Evolutionary conservation across 23 red algal genomes (phyloP).

Genomic region (Agarophyton chilense): DNA sequence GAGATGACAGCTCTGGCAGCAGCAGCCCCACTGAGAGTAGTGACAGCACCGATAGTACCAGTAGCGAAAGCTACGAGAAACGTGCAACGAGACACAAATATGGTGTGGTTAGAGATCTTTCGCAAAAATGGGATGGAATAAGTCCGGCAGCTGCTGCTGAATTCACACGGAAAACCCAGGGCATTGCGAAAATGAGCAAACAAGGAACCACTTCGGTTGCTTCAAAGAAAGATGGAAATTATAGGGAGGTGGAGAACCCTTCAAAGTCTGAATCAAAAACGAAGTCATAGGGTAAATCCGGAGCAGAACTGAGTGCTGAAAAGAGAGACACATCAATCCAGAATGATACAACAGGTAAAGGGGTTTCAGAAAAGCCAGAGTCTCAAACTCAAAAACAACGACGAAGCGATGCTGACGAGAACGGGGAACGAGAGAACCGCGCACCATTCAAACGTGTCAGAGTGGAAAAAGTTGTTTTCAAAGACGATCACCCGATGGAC

Average conservation of each 20-base stretch:
- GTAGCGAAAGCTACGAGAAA: conserved; percentile 18
- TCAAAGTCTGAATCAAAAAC: neutral
- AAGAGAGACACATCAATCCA: neutral
- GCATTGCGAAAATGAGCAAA: neutral
- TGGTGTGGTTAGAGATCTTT: conserved; percentile 17
- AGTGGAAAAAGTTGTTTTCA: conserved; percentile 60
- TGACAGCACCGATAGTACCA: neutral
- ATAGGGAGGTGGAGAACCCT: neutral
- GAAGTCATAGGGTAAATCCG: neutral
- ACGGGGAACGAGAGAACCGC: neutral
- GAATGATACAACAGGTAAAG: neutral
- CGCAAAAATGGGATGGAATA: neutral
- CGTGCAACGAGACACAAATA: neutral
- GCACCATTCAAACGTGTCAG: conserved; percentile 78
- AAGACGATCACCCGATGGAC: conserved; percentile 65
- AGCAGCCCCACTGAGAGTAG: too few relatives aligned
- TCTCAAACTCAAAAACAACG: neutral
- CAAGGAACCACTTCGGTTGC: neutral
- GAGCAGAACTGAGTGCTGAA: neutral
- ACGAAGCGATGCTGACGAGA: neutral
- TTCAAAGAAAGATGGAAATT: neutral
- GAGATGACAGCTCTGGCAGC: neutral
- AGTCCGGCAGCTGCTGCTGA: neutral
- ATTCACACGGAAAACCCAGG: neutral
- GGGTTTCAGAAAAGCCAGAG: neutral